phyloP scores from a whole-genome alignment of 768 basidiomycete genomes.

The Mycena belliarum region DNA sequence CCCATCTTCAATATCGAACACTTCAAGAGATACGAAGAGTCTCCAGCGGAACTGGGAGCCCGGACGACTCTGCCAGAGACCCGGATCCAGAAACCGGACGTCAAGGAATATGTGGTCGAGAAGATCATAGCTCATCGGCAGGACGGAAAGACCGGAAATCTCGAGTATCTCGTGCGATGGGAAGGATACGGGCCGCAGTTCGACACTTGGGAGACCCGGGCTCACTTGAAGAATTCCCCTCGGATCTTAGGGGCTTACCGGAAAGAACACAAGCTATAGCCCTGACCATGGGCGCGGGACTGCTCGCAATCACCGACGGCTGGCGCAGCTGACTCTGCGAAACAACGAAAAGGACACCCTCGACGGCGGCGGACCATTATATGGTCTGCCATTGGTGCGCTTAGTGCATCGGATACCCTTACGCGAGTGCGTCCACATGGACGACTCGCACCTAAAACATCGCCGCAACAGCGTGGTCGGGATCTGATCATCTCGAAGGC shows the following conservation, averaged over 20 bases:
- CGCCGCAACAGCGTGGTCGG: no score
- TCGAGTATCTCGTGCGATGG: conserved; percentile 9
- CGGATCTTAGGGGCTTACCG: neutral
- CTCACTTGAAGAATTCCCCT: neutral
- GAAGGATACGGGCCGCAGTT: conserved; percentile 7
- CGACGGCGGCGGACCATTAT: no score
- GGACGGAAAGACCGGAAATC: neutral
- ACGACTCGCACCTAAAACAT: no score
- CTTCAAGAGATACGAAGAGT: neutral
- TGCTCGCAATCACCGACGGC: no score
- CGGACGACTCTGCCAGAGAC: neutral
- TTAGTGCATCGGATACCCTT: no score
- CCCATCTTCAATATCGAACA: neutral
- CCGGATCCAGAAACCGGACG: neutral
- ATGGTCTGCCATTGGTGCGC: no score
- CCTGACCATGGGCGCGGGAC: no score
- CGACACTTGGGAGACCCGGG: conserved; percentile 1
- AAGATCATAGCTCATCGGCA: conserved; percentile 6
- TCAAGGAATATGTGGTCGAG: conserved; percentile 2
- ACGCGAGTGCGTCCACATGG: no score
- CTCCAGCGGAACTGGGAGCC: neutral
- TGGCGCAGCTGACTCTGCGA: no score
- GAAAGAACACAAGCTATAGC: neutral
- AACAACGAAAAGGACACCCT: no score
- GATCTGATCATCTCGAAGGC: no score